Evolutionary conservation across 148 eudicot species (phyloP), one percentile per base, ranked within the genome.

Genomic region (Rhododendron kiyosumense): DNA sequence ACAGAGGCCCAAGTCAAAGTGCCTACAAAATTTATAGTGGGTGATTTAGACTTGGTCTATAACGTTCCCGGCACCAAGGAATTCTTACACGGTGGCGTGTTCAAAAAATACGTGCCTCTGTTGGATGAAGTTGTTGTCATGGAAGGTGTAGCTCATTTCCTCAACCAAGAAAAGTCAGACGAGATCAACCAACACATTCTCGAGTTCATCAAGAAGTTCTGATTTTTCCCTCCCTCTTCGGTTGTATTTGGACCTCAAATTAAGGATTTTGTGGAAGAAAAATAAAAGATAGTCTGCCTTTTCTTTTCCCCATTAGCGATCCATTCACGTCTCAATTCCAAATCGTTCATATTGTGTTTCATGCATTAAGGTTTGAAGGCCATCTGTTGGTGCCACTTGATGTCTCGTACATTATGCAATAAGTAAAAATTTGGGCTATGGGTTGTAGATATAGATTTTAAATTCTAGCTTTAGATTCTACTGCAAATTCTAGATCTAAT

Each of bases 1-100:
- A 89, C 86, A 0, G 89, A 89, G 57, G 83, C 84, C 43, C 86
- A 88, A 86, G 69, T 91, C 0, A 84, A 82, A 43, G 93, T 91
- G n/a, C 92, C 93, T 3, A 85, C 77, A 36, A 91, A 88, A 87
- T 91, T 91, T 67, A 74, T 91, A 11, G 90, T 91, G 69, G 93
- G 93, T 11, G 93, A 89, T 15, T 26, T 78, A 5, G 93, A 92
- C 82, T 34, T 90, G 78, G 87, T 84, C 9, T 92, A 92, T 78
- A 74, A 86, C 41, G 67, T 85, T 17, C 90, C 89, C 13, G 92
- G 89, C 1, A 20, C 79, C 7, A 88, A 88, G 49, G 91, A 90
- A 26, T 88, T 87, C 75, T 82, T 90, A 79, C 87, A 91, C 14
- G 83, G 78, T 30, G 92, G 90, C 26, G 88, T 85, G 14, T 89